phyloP scores from a whole-genome alignment of 2,329 filamentous ascomycete species.

The Colletotrichum simmondsii region DNA sequence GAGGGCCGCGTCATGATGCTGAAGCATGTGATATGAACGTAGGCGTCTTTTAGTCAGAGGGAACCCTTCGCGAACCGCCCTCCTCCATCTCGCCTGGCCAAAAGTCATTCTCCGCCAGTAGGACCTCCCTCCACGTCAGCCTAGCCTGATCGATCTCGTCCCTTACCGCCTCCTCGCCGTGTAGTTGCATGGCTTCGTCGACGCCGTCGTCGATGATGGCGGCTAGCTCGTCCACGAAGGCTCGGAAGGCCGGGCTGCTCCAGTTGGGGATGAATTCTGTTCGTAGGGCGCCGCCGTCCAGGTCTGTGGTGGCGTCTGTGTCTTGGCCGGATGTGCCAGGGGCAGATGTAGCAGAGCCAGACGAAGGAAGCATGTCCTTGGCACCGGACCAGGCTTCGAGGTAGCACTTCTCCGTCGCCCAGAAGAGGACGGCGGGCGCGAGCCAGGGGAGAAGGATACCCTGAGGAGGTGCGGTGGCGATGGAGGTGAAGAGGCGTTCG shows the following conservation, averaged over 20 bases:
- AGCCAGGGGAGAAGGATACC: conserved; percentile 57
- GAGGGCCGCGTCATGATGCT: neutral
- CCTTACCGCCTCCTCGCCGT: conserved; percentile 43
- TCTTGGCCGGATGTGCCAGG: conserved; percentile 13
- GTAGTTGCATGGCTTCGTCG: conserved; percentile 45
- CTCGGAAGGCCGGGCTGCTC: conserved; percentile 69
- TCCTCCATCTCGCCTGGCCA: conserved; percentile 55
- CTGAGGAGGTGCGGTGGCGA: conserved; percentile 43
- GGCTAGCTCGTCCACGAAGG: conserved; percentile 67
- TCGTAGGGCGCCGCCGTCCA: conserved; percentile 73
- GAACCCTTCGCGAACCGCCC: neutral
- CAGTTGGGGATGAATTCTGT: conserved; percentile 76
- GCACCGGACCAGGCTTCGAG: conserved; percentile 69
- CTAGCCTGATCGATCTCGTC: conserved; percentile 50
- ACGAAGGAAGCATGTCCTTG: conserved; percentile 34
- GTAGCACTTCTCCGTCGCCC: conserved; percentile 78
- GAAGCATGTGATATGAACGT: neutral
- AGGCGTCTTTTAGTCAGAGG: neutral
- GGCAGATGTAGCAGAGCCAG: too few species aligned
- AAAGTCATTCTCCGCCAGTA: conserved; percentile 68
- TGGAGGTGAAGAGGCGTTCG: conserved; percentile 63
- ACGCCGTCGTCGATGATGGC: conserved; percentile 66
- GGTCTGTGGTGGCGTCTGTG: conserved; percentile 50
- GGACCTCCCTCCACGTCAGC: conserved; percentile 59
- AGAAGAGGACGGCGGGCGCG: conserved; percentile 79